These are phyloP conservation scores for Heritiera fomes DNA, from an alignment of 345 rosid genomes.

Conservation along the genomic window DNA sequence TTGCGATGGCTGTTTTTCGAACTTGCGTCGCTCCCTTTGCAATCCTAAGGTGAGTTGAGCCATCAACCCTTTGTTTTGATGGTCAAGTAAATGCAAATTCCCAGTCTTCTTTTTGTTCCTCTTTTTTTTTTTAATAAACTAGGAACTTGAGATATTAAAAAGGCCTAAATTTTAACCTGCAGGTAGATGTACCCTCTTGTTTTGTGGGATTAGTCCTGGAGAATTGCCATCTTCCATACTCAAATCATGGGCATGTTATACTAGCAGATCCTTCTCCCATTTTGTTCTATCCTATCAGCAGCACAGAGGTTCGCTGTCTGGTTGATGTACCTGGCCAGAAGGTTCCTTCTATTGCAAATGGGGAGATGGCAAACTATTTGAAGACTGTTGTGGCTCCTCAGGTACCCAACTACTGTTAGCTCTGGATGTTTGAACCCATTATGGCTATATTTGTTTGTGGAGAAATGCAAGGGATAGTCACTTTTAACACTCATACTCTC, in stretches of 20 bases:
- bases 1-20: constrained; percentile 83
- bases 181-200: constrained; percentile 69
- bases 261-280: constrained; percentile 61
- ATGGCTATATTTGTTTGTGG: neutral
- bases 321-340: constrained; percentile 54
- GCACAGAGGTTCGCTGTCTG: constrained; percentile 50
- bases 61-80: neutral
- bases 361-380: constrained; percentile 47
- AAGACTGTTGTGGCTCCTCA: constrained; percentile 50
- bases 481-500: no score
- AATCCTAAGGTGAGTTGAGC: constrained; percentile 53
- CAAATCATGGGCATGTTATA: constrained; percentile 57
- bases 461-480: no score
- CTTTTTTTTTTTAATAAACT: neutral
- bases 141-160: neutral
- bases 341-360: constrained; percentile 50
- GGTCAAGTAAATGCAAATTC: neutral
- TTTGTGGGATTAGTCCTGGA: constrained; percentile 62
- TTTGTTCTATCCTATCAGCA: constrained; percentile 56
- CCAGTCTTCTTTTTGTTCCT: neutral
- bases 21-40: constrained; percentile 75
- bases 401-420: constrained; percentile 26
- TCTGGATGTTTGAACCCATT: neutral
- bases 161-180: constrained; percentile 5
- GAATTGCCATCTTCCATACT: constrained; percentile 60